A percentile compares a stretch with the other conserved stretches of the same genome.
Evolutionary conservation across 2,329 filamentous ascomycete species (phyloP).

Genomic region (Ceratocystis cubensis): DNA sequence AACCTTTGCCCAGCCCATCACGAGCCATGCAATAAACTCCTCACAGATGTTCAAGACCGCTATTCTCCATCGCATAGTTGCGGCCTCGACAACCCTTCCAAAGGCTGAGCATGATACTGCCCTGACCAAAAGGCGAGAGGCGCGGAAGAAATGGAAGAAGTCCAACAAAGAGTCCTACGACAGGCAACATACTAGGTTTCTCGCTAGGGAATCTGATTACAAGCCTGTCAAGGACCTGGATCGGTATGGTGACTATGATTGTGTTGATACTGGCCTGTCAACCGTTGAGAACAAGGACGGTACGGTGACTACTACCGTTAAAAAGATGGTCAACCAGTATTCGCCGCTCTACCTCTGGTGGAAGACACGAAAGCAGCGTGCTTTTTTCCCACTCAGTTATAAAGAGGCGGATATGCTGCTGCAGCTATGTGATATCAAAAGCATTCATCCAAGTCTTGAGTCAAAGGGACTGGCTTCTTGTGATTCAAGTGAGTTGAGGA

Average conservation of each 20-base stretch:
- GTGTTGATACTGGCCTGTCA: not conserved
- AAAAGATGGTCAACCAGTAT: slow-evolving; percentile 2
- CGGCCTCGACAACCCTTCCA: not conserved
- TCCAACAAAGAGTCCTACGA: not conserved
- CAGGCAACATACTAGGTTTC: not conserved
- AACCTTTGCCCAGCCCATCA: slow-evolving; percentile 16
- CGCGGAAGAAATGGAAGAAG: slow-evolving; percentile 4
- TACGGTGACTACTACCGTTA: not conserved
- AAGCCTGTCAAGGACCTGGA: not conserved
- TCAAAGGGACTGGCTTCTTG: not conserved
- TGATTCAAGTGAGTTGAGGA: not conserved
- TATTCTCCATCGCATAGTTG: not conserved
- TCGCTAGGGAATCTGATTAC: not conserved
- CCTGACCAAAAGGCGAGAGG: not conserved
- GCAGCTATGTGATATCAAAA: not conserved
- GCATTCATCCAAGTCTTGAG: not conserved
- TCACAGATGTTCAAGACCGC: not conserved
- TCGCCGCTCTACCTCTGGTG: slow-evolving; percentile 16
- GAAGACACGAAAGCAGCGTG: slow-evolving; percentile 11
- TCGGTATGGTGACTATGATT: slow-evolving; percentile 5
- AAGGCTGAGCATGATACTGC: not conserved
- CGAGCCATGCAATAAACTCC: not conserved
- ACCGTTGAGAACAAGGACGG: not conserved
- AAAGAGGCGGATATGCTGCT: slow-evolving; percentile 11
- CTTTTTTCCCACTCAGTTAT: slow-evolving; percentile 11